A percentile compares a stretch with the other conserved stretches of the same genome.
Conservation (phyloP, 352 stramenopile genomes). For the Globisporangium yorkense region DNA sequence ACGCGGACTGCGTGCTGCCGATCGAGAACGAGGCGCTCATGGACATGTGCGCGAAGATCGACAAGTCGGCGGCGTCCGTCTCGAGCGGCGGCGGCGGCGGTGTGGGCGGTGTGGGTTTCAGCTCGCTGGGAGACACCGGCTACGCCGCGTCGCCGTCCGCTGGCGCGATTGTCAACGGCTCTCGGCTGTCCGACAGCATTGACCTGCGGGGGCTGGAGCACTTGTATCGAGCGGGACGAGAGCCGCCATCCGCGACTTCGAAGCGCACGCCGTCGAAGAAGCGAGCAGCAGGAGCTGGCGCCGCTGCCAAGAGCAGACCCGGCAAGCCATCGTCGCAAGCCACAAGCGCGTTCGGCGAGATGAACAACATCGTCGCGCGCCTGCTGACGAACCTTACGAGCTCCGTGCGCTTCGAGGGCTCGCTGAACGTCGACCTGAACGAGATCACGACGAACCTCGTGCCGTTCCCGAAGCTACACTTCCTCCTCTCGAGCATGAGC, state of each 20-base stretch:
- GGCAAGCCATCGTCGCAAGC: constrained; percentile 9
- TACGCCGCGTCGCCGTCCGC: constrained; percentile 1
- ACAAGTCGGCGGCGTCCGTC: constrained; percentile 5
- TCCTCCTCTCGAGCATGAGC: constrained; percentile 90
- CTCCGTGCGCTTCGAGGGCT: constrained; percentile 97
- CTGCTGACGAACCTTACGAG: constrained; percentile 98
- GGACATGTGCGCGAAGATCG: constrained; percentile 50
- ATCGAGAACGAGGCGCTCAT: constrained; percentile 89
- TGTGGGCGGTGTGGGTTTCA: constrained; percentile 4
- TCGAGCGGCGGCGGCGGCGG: neutral
- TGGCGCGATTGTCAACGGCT: constrained; percentile 22
- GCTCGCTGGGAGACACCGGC: constrained; percentile 11
- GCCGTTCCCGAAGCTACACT: constrained; percentile 98
- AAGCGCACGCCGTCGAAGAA: constrained; percentile 11
- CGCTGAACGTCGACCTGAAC: constrained; percentile 98
- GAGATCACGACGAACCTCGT: constrained; percentile 99
- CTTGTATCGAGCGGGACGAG: constrained; percentile 38
- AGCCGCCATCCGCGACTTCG: neutral
- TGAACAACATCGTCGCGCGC: constrained; percentile 97
- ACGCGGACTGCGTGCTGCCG: constrained; percentile 88
- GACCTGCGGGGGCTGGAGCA: constrained; percentile 42
- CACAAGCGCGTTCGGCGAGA: constrained; percentile 93
- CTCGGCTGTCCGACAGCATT: constrained; percentile 35
- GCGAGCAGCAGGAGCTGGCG: constrained; percentile 1
- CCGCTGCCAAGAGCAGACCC: neutral